Percentiles rank a stretch among this genome's conserved stretches.
phyloP scores from a whole-genome alignment of 2,329 filamentous ascomycete genomes.

The Penicillium rolfsii region DNA sequence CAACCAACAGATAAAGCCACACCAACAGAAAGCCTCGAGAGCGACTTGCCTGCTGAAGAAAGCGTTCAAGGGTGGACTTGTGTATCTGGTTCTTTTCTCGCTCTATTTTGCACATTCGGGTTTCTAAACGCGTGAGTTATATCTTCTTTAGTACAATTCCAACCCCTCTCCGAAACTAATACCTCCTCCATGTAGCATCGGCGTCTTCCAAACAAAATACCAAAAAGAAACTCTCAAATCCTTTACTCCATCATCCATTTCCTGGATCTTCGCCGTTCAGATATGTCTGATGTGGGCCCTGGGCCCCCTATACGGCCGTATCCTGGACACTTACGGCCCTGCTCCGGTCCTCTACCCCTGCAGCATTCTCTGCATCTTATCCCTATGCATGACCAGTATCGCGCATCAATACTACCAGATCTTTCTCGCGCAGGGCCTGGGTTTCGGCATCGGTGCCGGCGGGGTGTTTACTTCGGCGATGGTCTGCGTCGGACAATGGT shows the following conservation, averaged over 20 bases:
- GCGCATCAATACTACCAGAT: constrained; percentile 22
- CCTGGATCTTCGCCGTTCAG: constrained; percentile 53
- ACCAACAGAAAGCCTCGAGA: not conserved
- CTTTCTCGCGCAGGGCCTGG: constrained; percentile 23
- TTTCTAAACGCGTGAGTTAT: constrained; percentile 17
- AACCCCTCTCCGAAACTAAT: too few species aligned
- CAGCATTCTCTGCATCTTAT: constrained; percentile 19
- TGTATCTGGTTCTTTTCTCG: constrained; percentile 37
- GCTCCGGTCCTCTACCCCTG: constrained; percentile 18
- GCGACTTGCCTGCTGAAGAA: constrained; percentile 32
- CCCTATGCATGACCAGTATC: constrained; percentile 23
- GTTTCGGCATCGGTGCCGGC: constrained; percentile 21
- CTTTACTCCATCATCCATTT: constrained; percentile 27
- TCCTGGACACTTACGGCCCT: constrained; percentile 20
- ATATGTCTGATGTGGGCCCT: constrained; percentile 46
- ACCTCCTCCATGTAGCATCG: not conserved
- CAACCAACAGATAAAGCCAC: not conserved
- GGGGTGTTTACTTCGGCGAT: constrained; percentile 20
- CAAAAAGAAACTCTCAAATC: not conserved
- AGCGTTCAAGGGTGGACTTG: constrained; percentile 47
- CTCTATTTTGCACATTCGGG: constrained; percentile 14
- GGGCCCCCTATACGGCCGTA: constrained; percentile 27
- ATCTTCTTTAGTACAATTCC: too few species aligned
- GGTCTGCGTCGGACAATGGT: constrained; percentile 27
- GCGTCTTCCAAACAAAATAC: not conserved